These are phyloP conservation scores for Geotrichum candidum DNA, from an alignment of 1,139 yeast genomes.

Conservation along the genomic window DNA sequence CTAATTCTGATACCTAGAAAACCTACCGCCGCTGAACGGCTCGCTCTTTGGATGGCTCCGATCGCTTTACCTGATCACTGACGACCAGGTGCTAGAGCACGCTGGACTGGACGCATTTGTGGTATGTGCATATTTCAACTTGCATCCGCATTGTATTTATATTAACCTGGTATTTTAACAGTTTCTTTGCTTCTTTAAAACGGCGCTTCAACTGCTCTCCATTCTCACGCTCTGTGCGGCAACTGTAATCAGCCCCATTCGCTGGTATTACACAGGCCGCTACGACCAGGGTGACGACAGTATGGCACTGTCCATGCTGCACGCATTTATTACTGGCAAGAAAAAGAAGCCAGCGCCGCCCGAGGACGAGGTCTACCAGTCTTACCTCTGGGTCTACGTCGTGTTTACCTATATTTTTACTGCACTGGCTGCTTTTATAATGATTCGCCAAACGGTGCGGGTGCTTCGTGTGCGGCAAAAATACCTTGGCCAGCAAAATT, in stretches of 20 bases:
- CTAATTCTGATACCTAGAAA: slow-evolving; percentile 40
- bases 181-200: slow-evolving; percentile 63
- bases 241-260: slow-evolving; percentile 62
- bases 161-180: neutral
- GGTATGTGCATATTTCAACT: neutral
- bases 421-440: slow-evolving; percentile 51
- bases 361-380: slow-evolving; percentile 17
- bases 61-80: slow-evolving; percentile 56
- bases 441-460: slow-evolving; percentile 61
- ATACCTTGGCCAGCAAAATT: slow-evolving; percentile 79
- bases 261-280: slow-evolving; percentile 64
- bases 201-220: slow-evolving; percentile 60
- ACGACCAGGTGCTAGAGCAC: slow-evolving; percentile 70
- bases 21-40: slow-evolving; percentile 40
- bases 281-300: slow-evolving; percentile 51
- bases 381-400: slow-evolving; percentile 68
- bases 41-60: slow-evolving; percentile 77
- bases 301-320: slow-evolving; percentile 15
- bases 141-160: neutral
- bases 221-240: slow-evolving; percentile 58
- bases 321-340: neutral
- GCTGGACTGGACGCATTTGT: slow-evolving; percentile 95
- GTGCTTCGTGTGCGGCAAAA: slow-evolving; percentile 74
- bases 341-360: neutral
- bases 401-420: slow-evolving; percentile 83